Base-by-base conservation (phyloP, 2,329 filamentous ascomycete genomes). In the Plenodomus biglobosus region DNA sequence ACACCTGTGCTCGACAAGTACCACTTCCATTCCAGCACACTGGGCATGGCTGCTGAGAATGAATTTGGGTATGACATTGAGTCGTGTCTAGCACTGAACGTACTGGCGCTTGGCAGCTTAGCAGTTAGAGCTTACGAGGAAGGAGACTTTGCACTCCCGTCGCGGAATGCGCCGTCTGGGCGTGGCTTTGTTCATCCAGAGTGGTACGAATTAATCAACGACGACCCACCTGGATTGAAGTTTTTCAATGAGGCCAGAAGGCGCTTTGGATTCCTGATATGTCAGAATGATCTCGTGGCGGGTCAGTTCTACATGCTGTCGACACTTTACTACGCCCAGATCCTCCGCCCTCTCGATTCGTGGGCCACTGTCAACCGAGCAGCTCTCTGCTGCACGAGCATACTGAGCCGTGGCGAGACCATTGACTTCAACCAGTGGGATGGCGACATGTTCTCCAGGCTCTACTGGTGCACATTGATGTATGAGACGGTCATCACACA, bases 381-480 rank as follows among this genome's bases (percentile, higher is more conserved):
- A 5, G 77, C 76, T 0, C 68, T 76, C 3, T 79, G 77, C 50
- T 81, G 78, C 56, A 71, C 78, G 15, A 69, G 64, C 36, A 68
- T 75, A n/a, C 58, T 80, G 42, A 77, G 75, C 27, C 76, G 77
- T 59, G 74, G 63, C 32, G 71, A 60, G 30, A 48, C 56, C 4
- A 51, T 68, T 21, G 73, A 76, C 70, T 79, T 71, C 44, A 74
- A 81, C 46, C 66, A 76, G 22, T 82, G 79, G 79, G 76, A 79
- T 50, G 75, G 76, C 4, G 79, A 82, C 59, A 81, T 82, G 78
- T 76, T 81, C 49, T 78, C 78, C 2, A 71, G 79, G 16, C 70
- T 81, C 1, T 82, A 80, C 53, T 82, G 79, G 79, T 80, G 77
- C 47, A 78, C 77, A 15, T 68, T 80, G 38, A 80, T 81, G 77